Evolutionary conservation across 2,329 filamentous ascomycete species (phyloP), one percentile per base, ranked within the genome.

Genomic region (Graphiopsis chlorocephala): DNA sequence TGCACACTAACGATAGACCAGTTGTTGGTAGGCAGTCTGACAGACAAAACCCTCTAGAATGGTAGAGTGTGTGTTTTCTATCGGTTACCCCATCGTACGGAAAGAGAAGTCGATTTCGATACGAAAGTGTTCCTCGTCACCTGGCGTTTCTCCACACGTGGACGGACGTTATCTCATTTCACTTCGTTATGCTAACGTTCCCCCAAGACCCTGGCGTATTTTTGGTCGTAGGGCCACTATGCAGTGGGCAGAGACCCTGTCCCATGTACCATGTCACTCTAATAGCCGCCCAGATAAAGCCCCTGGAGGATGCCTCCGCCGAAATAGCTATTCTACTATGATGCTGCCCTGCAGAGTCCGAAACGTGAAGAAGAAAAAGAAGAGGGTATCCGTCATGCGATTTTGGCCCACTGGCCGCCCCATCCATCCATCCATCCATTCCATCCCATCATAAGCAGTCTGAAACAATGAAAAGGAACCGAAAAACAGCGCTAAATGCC

Each of bases 301-400:
- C 5, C 50, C 50, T 53, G 28, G 50, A 53, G n/a, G 48, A 31
- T 53, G 50, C 28, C 28, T 20, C 12, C 47, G 29, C 12, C 53
- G 11, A 35, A 56, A 38, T 56, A 56, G 53, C 17, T 38, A 12
- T 56, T 26, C 26, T 50, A 25, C 25, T 28, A 28, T 7, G 10
- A 56, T 35, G 29, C 55, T 35, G 35, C 35, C 35, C 35, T 58
- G 55, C 55, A 33, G 35, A 53, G 50, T 53, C 50, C 50, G 50
- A 53, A 31, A 38, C 31, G 17, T 17, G 20, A 23, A 56, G 29
- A 56, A 33, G 29, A 20, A 31, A 53, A 14, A 17, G 14, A 38
- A 56, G 17, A 35, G 56, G 56, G 56, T 59, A 59, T 59, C 56
- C 56, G 26, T 38, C 56, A 59, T 59, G 25, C 26, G 3, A 6